These are phyloP conservation scores for Solanum hybrid DNA, from an alignment of 305 asterid species.

Conservation along the genomic window DNA sequence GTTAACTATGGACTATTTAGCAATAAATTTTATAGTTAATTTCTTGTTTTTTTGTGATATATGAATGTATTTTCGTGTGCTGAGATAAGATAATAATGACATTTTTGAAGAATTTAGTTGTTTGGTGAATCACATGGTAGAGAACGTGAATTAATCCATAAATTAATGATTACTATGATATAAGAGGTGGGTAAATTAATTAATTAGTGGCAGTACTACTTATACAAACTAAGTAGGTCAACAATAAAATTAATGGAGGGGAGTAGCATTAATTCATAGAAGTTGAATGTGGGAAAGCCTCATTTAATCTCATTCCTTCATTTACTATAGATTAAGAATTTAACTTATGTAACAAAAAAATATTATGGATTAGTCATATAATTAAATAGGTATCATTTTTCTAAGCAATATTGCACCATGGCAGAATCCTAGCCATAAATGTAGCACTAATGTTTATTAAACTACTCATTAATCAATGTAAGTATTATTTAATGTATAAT, in stretches of 20 bases:
- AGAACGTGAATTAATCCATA: constrained; percentile 18
- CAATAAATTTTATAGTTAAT: background rate
- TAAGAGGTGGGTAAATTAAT: background rate
- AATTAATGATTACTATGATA: background rate
- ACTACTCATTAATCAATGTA: constrained; percentile 15
- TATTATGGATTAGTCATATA: background rate
- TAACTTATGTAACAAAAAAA: constrained; percentile 2
- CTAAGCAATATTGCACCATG: constrained; percentile 32
- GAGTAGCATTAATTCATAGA: background rate
- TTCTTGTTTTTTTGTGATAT: background rate
- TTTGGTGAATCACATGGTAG: constrained; percentile 30
- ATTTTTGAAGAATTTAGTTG: constrained; percentile 9
- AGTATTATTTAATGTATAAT: background rate
- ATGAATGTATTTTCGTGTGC: background rate
- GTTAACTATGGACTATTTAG: background rate
- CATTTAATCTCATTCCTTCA: background rate
- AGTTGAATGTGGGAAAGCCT: background rate
- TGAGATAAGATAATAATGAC: background rate
- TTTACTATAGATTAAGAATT: background rate
- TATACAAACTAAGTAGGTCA: background rate
- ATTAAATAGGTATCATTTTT: background rate
- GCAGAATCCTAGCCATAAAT: constrained; percentile 21
- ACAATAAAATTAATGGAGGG: background rate
- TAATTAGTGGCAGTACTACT: background rate
- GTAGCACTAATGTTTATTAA: constrained; percentile 10